Evolutionary conservation across 768 basidiomycete species (phyloP), one percentile per base, ranked within the genome.

Genomic region (Kwoniella bestiolae): DNA sequence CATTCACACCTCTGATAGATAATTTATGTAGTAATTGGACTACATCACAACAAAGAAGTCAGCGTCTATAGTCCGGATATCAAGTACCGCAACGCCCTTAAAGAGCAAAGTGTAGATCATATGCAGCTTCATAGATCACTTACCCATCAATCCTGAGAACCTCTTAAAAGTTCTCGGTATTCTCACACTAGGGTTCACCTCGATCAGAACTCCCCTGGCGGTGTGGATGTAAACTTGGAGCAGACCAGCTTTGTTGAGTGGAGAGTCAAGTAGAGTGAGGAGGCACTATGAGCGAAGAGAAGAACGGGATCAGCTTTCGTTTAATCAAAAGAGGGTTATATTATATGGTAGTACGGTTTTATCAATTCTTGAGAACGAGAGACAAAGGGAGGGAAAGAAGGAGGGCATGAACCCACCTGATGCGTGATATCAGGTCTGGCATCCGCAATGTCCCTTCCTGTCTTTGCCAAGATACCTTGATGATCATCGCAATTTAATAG

Each of bases 401-500:
- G 8, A 8, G 8, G 38, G 23, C 21, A 51, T 26, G 26, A 51
- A 51, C 86, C 56, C 64, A 92, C 94, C 87, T 97, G 96, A 80
- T 99, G 96, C 0, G 96, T 98, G 76, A 98, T 98, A 82, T 98
- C 96, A 2, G 96, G 96, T 69, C 96, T 85, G n/a, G 96, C 96
- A 82, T 98, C 94, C 16, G 96, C 96, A 67, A 98, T 98, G 82
- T 99, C 96, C 78, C 95, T 86, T 16, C 94, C 93, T 0, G 93
- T 96, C 82, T 96, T 98, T 4, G 96, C 95, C 67, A 99, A 85
- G 72, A 99, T 96, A 60, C 95, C 95, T 80, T 99, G 96, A 82
- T 97, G 96, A 72, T 98, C 96, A 79, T 98, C 96, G 81, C 96
- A 98, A 82, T 99, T 99, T 71, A 99, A 82, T 64, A 99, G 83